phyloP scores from a whole-genome alignment of 345 rosid species.

The Eucalyptus urophylla region DNA sequence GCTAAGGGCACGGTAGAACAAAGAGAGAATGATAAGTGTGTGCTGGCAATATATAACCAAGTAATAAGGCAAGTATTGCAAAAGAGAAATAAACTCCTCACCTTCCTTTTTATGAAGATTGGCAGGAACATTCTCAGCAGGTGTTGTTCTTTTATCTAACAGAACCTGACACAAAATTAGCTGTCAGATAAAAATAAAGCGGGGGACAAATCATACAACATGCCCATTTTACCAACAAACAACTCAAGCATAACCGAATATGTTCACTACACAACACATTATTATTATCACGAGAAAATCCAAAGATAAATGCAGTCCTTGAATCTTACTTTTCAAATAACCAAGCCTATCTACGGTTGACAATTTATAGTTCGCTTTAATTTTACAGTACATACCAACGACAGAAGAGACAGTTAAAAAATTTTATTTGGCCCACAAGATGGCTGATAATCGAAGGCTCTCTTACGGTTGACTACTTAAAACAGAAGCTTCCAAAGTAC shows the following conservation, averaged over 20 bases:
- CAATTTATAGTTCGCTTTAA: neutral
- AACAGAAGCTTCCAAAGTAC: neutral
- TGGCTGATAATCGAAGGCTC: neutral
- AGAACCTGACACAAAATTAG: slow-evolving; percentile 5
- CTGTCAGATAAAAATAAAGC: neutral
- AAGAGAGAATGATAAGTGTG: neutral
- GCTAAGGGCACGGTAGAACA: neutral
- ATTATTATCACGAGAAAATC: neutral
- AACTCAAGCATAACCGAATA: neutral
- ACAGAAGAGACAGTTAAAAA: neutral
- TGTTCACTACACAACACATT: neutral
- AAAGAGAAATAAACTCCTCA: neutral
- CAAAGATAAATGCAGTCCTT: neutral
- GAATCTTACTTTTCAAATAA: neutral
- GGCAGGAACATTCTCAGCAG: slow-evolving; percentile 15
- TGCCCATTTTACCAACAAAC: neutral
- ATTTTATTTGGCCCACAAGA: neutral
- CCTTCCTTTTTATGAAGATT: slow-evolving; percentile 34
- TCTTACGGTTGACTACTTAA: neutral
- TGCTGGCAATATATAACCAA: neutral
- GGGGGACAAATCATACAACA: neutral
- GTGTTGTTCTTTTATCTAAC: slow-evolving; percentile 15
- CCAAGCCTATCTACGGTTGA: neutral
- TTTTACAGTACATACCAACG: neutral
- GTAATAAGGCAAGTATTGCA: neutral